Base-by-base conservation (phyloP, 208 protist genomes). In the Trypanosoma grayi region DNA sequence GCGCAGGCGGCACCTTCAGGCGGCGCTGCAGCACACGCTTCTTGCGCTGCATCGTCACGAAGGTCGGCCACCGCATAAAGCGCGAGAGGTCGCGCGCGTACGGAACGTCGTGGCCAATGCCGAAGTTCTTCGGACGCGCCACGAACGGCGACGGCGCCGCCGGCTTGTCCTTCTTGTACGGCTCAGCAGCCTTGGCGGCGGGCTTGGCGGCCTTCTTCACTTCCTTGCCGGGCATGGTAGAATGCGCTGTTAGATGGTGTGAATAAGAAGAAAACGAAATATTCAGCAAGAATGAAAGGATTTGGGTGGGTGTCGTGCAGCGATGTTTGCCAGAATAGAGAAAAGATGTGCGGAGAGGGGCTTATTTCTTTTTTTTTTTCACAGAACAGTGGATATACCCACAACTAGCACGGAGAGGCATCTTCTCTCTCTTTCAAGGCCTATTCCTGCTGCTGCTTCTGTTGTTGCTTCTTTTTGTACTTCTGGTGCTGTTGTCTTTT, bases 31-130 rank as follows among this genome's bases (percentile, higher is more conserved):
- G 91, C 65, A 99, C 90, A 45, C 89, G 74, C 71, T 97, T 92
- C 90, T 99, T 97, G 58, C 98, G 87, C 93, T 99, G 98, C 66
- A 99, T 83, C 54, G 94, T 95, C 66, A 99, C 89, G 71, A 99
- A 99, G 73, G 93, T 95, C 66, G 98, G 98, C 95, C 95, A 99
- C 69, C 95, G 98, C 66, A 99, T 98, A 70, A 97, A 99, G 66
- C 98, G 92, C 39, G 87, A 97, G 22, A 99, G 75, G 79, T 99
- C 98, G 47, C 93, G 83, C 30, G 87, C 89, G 68, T 97, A 97
- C 58, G 88, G 86, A 30, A 98, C 75, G 74, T 97, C 88, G 40
- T 90, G 77, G 61, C 98, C 97, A 62, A 99, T 93, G 44, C 83
- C 84, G 73, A 96, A 90, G 77, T 93, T 90, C 80, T 92, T 92